Base-by-base conservation (phyloP, 1,284 basidiomycete species). In the Mycena sp. region DNA sequence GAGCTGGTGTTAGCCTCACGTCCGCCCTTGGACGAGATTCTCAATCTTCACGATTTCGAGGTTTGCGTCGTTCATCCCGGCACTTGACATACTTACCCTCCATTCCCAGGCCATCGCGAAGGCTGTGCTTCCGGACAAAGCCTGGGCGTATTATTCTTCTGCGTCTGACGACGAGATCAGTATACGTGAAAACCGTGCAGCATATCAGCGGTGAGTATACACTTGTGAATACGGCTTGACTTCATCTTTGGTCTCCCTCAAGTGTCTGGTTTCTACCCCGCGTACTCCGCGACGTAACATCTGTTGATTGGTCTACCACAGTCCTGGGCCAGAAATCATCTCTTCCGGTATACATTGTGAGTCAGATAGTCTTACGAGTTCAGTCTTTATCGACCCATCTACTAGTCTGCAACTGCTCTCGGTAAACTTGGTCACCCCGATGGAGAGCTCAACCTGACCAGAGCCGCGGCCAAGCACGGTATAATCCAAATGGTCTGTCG, bases 341-440 rank as follows among this genome's bases (percentile, higher is more conserved):
- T 41, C 88, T 96, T 85, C 93, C 95, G 3, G 77, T 96, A 25
- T 97, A 96, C 75, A 94, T 82, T 38, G 81, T 81, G 51, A 5
- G 73, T 90, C 58, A 78, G 77, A 70, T 54, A 79, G n/a, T 69
- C 11, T 25, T 21, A n/a, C 48, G 35, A 14, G 17, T 38, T 28
- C 35, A n/a, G 17, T 62, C 49, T 37, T 17, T 51, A 26, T 69
- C 21, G 49, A 65, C 38, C 28, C 23, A 37, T 28, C n/a, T 44
- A 43, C 7, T 51, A 91, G 89, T 87, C 86, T 43, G 91, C 90
- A 21, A 93, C 92, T 23, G 92, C 92, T 3, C 72, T 84, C 3
- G 96, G 96, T 30, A 98, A 97, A 80, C 89, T 99, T 2, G 96
- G 94, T 6, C 95, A 98, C 72, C 94, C 94, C 1, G 93, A 96